Percentiles rank a stretch among this genome's conserved stretches.
Evolutionary conservation across 495 filamentous ascomycete species (phyloP).

Genomic region (Neurospora intermedia): DNA sequence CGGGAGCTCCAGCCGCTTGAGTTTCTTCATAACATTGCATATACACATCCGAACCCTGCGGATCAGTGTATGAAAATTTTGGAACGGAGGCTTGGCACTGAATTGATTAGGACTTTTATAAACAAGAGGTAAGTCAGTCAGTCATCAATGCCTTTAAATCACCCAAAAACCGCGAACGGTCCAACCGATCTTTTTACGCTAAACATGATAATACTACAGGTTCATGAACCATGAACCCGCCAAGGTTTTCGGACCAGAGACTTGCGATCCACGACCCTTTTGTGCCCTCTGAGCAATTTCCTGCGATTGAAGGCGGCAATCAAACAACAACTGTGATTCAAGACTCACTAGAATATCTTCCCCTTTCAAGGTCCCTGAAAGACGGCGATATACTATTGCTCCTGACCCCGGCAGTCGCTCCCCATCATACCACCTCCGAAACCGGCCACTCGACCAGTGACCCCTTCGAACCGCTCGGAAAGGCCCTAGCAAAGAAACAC

Average conservation of each 20-base stretch:
- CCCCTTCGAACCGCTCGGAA: constrained; percentile 51
- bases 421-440: constrained; percentile 18
- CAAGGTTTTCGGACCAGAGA: background rate
- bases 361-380: constrained; percentile 28
- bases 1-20: background rate
- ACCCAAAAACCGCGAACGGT: background rate
- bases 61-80: background rate
- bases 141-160: background rate
- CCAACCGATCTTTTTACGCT: background rate
- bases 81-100: background rate
- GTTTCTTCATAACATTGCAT: background rate
- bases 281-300: background rate
- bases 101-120: background rate
- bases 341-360: constrained; percentile 29
- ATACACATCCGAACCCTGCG: background rate
- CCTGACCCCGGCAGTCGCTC: constrained; percentile 47
- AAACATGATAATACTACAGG: background rate
- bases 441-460: constrained; percentile 25
- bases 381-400: constrained; percentile 45
- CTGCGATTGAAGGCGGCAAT: background rate
- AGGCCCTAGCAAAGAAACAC: constrained; percentile 42
- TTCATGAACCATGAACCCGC: background rate
- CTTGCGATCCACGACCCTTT: background rate
- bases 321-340: constrained; percentile 15
- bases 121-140: background rate